These are phyloP conservation scores for Giardia duodenalis DNA, from an alignment of 208 protist genomes.

Conservation along the genomic window DNA sequence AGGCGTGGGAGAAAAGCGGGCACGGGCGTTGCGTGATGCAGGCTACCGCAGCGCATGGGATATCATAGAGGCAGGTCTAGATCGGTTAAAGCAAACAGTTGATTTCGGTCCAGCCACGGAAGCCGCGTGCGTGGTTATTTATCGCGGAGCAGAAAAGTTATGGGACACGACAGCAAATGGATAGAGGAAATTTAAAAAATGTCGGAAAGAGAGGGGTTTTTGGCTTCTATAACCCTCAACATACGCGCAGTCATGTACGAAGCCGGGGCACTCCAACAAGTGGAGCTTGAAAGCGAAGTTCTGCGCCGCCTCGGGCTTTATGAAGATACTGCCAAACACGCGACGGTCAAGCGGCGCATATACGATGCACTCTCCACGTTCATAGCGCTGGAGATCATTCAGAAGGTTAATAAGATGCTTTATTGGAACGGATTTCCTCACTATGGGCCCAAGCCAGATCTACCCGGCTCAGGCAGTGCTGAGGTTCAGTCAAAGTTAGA, in stretches of 20 bases:
- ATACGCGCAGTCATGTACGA: constrained; percentile 23
- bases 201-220: constrained; percentile 3
- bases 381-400: not conserved
- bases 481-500: not conserved
- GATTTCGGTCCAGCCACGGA: not conserved
- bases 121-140: not conserved
- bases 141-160: not conserved
- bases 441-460: not conserved
- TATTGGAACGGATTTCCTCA: constrained; percentile 17
- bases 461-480: not conserved
- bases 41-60: not conserved
- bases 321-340: constrained; percentile 1
- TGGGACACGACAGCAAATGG: not conserved
- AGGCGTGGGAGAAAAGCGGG: not conserved
- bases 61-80: not conserved
- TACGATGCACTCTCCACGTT: constrained; percentile 26
- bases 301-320: not conserved
- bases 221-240: constrained; percentile 14
- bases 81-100: not conserved
- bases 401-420: constrained; percentile 4
- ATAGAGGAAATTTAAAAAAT: not conserved
- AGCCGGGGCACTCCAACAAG: not conserved
- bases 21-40: not conserved
- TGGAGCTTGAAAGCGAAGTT: constrained; percentile 17
- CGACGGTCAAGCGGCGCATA: constrained; percentile 16